Base-by-base conservation (phyloP, 148 eudicot genomes). In the Silene uniflora region DNA sequence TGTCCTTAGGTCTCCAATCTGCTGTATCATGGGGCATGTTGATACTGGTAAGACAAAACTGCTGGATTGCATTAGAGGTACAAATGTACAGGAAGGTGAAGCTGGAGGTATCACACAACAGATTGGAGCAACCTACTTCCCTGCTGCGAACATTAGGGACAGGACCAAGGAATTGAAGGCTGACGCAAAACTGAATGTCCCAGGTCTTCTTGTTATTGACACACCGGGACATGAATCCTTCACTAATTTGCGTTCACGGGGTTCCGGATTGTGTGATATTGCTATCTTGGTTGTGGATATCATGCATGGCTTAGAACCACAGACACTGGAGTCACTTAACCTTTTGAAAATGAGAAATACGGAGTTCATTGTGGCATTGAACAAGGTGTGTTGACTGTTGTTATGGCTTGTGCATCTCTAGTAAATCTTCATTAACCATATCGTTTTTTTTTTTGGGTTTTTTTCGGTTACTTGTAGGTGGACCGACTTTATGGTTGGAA, bases 191-290 rank as follows among this genome's bases (percentile, higher is more conserved):
- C 83, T 93, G 66, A 90, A 87, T 23, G 98, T 93, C 62, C 98
- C 98, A 3, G 98, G 97, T 76, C 85, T 93, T 75, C 87, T 91
- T 78, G 95, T 93, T 67, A 93, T 93, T 49, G 98, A 93, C 78
- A 93, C 98, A 60, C 98, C 98, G 16, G 98, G 98, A 52, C 98
- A 93, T 18, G 98, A 91, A 70, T 93, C 97, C 24, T 93, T 93
- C 73, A 85, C 89, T 22, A 93, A 93, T 72, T 80, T 93, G 69
- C 85, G 98, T 25, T 91, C 97, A 46, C 88, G 97, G 60, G 98
- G 98, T 71, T 93, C 97, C 22, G 97, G 98, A 21, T 80, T 93
- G 83, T 93, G 98, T 86, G 98, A 93, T 81, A 86, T 93, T 83
- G 97, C 98, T 18, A 86, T 93, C 75, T 32, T 32, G 35, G 35